Evolutionary conservation across 805 yeast genomes (phyloP), one percentile per base, ranked within the genome.

Genomic region (Saccharomycopsis vini): DNA sequence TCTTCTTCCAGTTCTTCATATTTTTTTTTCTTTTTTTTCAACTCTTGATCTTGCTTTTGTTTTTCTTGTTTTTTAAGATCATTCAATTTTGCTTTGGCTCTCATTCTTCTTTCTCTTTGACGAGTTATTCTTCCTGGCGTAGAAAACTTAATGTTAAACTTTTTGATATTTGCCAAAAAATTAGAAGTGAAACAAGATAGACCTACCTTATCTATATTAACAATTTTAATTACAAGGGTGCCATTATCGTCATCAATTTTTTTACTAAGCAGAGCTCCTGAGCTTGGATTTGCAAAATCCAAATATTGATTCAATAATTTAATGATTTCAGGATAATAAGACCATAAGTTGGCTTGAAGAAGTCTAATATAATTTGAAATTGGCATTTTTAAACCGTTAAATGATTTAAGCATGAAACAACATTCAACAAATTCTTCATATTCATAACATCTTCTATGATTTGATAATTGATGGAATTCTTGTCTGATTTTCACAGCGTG

Each of bases 391-490:
- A 39, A 18, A n/a, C 13, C 10, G 5, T 2, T 29, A 19, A 39
- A 29, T n/a, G 9, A 10, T 31, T 19, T 33, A 10, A 40, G 6
- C 31, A 33, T 16, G 12, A 21, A 4, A 26, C 43, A 40, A 12
- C 18, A 10, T 4, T 32, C 31, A 6, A 33, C 31, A 33, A 40
- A 40, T 4, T 40, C 43, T 16, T 40, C 32, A n/a, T 18, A 22
- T 13, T 22, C 18, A 19, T 40, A 40, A 18, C 43, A 40, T 24
- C 39, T 32, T 26, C 20, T 19, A 6, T 39, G 40, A 9, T n/a
- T 15, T 16, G 31, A n/a, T 9, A 26, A 2, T 10, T 29, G 35
- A 18, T 32, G 18, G n/a, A 10, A 9, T n/a, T 32, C 36, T 18
- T 12, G 6, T 24, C 29, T n/a, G n/a, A n/a, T n/a, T n/a, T n/a